Evolutionary conservation across 257 asterid genomes (phyloP), one percentile per base, ranked within the genome.

Genomic region (Apocynum venetum): DNA sequence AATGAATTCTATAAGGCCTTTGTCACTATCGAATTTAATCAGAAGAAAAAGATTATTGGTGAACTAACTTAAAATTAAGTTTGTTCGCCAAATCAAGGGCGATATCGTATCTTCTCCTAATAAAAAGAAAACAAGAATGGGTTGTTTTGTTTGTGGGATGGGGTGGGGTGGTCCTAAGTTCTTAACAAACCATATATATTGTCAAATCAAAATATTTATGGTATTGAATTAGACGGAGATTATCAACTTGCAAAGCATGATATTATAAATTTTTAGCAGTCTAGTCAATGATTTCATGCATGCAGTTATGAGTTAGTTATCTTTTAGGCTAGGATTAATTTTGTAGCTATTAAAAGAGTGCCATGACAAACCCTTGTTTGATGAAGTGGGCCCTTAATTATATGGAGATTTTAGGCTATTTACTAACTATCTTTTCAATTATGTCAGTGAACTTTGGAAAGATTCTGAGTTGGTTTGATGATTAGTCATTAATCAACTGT

Each of bases 381-480:
- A 52, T 59, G 17, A 35, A 10, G 76, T 25, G 51, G 76, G 77
- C 63, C 8, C 35, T 13, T 17, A 46, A 56, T 56, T 56, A 56
- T 47, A 53, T 53, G 55, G n/a, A 55, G 19, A 14, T 5, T 40
- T 56, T 53, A 25, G 20, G 40, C 44, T 66, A 73, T 75, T 76
- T 78, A 67, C 67, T 31, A 76, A 48, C 49, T 36, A 68, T 78
- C 52, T 47, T 74, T 78, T 80, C 61, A 84, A 75, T 63, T 78
- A 78, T 67, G 72, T 64, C 60, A n/a, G 56, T 75, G 48, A 57
- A 59, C 48, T 65, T 63, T 51, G 81, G 81, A 81, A 66, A 80
- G 73, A 81, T 84, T 81, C 60, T 69, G 63, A 53, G 71, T 73
- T 76, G 75, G 80, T 75, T 66, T 74, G 75, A 51, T 49, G 72